These are phyloP conservation scores for Talaromyces albobiverticillius DNA, from an alignment of 2,329 filamentous ascomycete species.

Conservation along the genomic window DNA sequence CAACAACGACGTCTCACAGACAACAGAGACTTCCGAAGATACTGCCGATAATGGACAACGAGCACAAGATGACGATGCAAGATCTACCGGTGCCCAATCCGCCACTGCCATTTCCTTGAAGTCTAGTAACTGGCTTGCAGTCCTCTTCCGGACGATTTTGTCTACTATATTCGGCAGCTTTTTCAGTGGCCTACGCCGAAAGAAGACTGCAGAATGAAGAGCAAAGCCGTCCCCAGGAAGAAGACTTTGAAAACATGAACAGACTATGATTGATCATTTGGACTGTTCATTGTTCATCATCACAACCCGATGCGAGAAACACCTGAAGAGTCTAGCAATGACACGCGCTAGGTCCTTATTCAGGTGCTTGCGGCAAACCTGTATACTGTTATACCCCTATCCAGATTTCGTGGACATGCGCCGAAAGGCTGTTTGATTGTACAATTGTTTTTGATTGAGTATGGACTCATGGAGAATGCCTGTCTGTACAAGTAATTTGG, in stretches of 20 bases:
- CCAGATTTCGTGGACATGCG: conserved; percentile 9
- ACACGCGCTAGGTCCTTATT: background rate
- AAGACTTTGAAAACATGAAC: background rate
- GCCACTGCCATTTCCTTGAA: conserved; percentile 38
- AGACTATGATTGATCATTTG: background rate
- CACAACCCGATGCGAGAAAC: background rate
- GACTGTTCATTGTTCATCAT: background rate
- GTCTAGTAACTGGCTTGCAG: conserved; percentile 40
- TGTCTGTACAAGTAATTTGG: conserved; percentile 7
- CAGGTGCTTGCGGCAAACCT: background rate
- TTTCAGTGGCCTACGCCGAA: conserved; percentile 39
- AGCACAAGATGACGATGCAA: conserved; percentile 11
- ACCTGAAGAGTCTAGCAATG: background rate
- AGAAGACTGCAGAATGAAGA: conserved; percentile 20
- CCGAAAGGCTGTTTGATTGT: conserved; percentile 10
- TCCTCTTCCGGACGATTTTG: conserved; percentile 39
- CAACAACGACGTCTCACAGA: conserved; percentile 12
- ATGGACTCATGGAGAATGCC: background rate
- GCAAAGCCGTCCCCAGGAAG: conserved; percentile 24
- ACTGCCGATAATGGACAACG: conserved; percentile 2
- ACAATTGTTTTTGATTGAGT: conserved; percentile 8
- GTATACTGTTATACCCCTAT: conserved; percentile 8
- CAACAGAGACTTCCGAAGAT: conserved; percentile 2
- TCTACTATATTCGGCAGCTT: conserved; percentile 38
- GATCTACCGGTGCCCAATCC: conserved; percentile 30